Evolutionary conservation across 208 protist genomes (phyloP), one percentile per base, ranked within the genome.

Genomic region (Crithidia mellificae): DNA sequence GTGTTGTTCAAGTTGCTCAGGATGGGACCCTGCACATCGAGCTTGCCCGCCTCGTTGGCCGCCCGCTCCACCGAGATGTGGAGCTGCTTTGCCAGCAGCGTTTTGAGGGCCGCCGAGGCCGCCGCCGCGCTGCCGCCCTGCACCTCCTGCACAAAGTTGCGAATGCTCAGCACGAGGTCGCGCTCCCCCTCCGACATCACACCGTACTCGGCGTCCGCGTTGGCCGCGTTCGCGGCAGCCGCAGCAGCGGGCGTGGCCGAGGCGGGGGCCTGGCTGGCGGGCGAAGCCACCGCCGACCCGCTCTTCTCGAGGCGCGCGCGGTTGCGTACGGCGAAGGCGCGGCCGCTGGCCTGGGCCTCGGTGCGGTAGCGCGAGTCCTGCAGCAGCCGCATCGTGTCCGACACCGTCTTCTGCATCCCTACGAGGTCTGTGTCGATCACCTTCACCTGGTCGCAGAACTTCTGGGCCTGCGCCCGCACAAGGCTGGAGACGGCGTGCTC

Each of bases 261-360:
- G 15, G 64, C 64, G 5, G 57, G 50, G 14, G 44, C 57, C 57
- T 63, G 50, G 46, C 34, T 66, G 25, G 70, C 29, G 39, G 70
- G 55, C 3, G 72, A 72, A 38, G 25, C 29, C 46, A 53, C 70
- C 54, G 54, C 38, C 20, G 57, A 61, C 27, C 51, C 52, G 47
- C 50, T 77, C 59, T 61, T 81, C 58, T 84, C 72, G 25, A 96
- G 77, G 38, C 91, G 77, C 12, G 71, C 62, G 38, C 80, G 80
- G 63, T 96, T 96, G 50, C 91, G 88, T 6, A 78, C 46, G 30
- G 91, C 91, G 65, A 96, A 96, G 53, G 79, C 64, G 29, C 85
- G 86, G 7, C 91, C 91, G 24, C 72, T 81, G 14, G 75, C 80
- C 62, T 91, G 87, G 34, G 91, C 91, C 67, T 85, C 74, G 20